phyloP scores from a whole-genome alignment of 208 protist species.

The Vickermania ingenoplastis region DNA sequence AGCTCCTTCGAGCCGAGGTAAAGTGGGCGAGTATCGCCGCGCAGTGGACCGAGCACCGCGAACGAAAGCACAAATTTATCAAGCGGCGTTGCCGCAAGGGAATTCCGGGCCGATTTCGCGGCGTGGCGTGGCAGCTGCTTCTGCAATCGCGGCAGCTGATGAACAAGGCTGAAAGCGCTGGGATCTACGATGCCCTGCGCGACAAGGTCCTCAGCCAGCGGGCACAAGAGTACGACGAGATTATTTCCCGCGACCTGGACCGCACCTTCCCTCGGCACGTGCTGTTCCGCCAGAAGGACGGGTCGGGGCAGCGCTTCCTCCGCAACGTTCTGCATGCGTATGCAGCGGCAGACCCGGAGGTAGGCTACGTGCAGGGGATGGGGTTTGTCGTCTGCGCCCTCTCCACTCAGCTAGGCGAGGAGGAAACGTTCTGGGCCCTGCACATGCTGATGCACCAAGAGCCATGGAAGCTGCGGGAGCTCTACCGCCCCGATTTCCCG shows the following conservation, averaged over 20 bases:
- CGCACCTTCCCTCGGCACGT: slow-evolving; percentile 87
- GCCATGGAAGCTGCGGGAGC: slow-evolving; percentile 75
- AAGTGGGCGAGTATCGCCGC: slow-evolving; percentile 87
- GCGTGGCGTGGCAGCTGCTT: slow-evolving; percentile 83
- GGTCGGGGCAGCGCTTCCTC: slow-evolving; percentile 79
- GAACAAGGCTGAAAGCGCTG: slow-evolving; percentile 48
- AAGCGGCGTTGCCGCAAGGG: slow-evolving; percentile 88
- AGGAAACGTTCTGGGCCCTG: slow-evolving; percentile 90
- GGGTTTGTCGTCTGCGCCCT: slow-evolving; percentile 84
- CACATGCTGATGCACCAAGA: slow-evolving; percentile 81
- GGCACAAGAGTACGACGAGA: slow-evolving; percentile 43
- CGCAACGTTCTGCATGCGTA: slow-evolving; percentile 88
- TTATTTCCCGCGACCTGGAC: slow-evolving; percentile 72
- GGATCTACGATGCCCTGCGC: slow-evolving; percentile 59
- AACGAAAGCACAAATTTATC: slow-evolving; percentile 59
- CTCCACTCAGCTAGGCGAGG: slow-evolving; percentile 85
- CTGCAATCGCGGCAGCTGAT: slow-evolving; percentile 67
- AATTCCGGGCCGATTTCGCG: slow-evolving; percentile 71
- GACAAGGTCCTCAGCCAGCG: slow-evolving; percentile 34
- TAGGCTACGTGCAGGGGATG: slow-evolving; percentile 94
- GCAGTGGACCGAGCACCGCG: slow-evolving; percentile 70
- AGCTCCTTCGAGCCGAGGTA: slow-evolving; percentile 63
- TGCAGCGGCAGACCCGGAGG: slow-evolving; percentile 80
- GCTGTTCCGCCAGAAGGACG: slow-evolving; percentile 75
- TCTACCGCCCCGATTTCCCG: slow-evolving; percentile 85